phyloP scores from a whole-genome alignment of 768 basidiomycete species.

The Serpula lacrymans region DNA sequence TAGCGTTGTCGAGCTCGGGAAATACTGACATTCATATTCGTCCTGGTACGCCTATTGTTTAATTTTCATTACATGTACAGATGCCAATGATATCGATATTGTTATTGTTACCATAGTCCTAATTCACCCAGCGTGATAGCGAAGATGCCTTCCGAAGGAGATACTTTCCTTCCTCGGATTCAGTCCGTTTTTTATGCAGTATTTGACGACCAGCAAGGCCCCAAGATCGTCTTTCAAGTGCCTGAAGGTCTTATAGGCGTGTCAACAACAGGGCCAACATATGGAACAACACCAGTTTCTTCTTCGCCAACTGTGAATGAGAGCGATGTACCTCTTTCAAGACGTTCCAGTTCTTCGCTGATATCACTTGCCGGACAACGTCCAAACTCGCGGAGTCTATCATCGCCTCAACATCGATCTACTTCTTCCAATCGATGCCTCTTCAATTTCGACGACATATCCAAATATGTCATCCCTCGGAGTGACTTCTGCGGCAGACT shows the following conservation, averaged over 20 bases:
- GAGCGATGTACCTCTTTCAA: constrained; percentile 36
- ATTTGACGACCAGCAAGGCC: constrained; percentile 83
- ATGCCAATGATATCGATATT: no score
- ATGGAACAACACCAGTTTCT: constrained; percentile 32
- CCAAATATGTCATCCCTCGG: constrained; percentile 91
- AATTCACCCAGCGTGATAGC: constrained; percentile 34
- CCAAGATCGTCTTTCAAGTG: constrained; percentile 90
- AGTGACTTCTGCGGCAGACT: constrained; percentile 83
- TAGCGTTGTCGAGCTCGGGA: no score
- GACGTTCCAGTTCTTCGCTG: constrained; percentile 51
- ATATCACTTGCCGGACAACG: constrained; percentile 45
- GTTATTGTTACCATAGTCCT: no score
- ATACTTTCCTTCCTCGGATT: constrained; percentile 75
- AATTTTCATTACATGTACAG: no score
- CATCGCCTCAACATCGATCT: constrained; percentile 46
- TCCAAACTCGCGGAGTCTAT: constrained; percentile 39
- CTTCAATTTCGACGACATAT: constrained; percentile 89
- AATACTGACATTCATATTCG: no score
- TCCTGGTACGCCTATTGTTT: no score
- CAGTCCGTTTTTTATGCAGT: constrained; percentile 92
- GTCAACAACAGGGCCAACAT: constrained; percentile 29
- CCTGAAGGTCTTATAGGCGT: constrained; percentile 84
- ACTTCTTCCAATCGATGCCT: constrained; percentile 52
- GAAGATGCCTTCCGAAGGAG: constrained; percentile 43
- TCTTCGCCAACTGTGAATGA: constrained; percentile 28